Base-by-base conservation (phyloP, 2,329 filamentous ascomycete species). In the Trichoderma gracile region DNA sequence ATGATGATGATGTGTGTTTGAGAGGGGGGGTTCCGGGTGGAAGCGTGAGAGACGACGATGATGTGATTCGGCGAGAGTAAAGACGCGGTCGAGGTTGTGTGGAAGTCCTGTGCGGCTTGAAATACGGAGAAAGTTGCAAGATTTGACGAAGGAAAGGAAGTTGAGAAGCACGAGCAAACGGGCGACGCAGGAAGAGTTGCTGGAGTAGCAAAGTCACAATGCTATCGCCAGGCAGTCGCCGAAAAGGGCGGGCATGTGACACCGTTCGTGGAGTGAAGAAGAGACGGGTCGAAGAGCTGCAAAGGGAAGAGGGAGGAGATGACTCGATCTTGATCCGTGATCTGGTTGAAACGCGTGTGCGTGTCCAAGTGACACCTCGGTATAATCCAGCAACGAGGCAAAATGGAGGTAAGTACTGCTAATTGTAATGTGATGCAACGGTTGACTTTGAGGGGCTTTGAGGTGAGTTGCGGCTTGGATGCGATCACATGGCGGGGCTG, bases 401-500 rank as follows among this genome's bases (percentile, higher is more conserved):
- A 30, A 5, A 62, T n/a, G n/a, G n/a, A n/a, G n/a, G n/a, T n/a
- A n/a, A n/a, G n/a, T n/a, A n/a, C n/a, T n/a, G n/a, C n/a, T n/a
- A n/a, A n/a, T n/a, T n/a, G n/a, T n/a, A n/a, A n/a, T n/a, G n/a
- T n/a, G n/a, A n/a, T n/a, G n/a, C n/a, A n/a, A n/a, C n/a, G n/a
- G n/a, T n/a, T n/a, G n/a, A n/a, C n/a, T n/a, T n/a, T n/a, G n/a
- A 46, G 54, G 30, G 69, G 60, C 68, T 52, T 52, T 52, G 33
- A 38, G 33, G 12, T 38, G 25, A 3, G 25, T 3, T 9, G 3
- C 10, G 27, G 49, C 47, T 50, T 33, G 49, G 68, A 71, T 65
- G 61, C 71, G 67, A 73, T 74, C 73, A 74, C 73, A 74, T 73
- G 73, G 69, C 65, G 67, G 67, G 59, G 64, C 54, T 64, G 66